These are phyloP conservation scores for Trametes polyzona DNA, from an alignment of 1,284 basidiomycete species.

Conservation along the genomic window DNA sequence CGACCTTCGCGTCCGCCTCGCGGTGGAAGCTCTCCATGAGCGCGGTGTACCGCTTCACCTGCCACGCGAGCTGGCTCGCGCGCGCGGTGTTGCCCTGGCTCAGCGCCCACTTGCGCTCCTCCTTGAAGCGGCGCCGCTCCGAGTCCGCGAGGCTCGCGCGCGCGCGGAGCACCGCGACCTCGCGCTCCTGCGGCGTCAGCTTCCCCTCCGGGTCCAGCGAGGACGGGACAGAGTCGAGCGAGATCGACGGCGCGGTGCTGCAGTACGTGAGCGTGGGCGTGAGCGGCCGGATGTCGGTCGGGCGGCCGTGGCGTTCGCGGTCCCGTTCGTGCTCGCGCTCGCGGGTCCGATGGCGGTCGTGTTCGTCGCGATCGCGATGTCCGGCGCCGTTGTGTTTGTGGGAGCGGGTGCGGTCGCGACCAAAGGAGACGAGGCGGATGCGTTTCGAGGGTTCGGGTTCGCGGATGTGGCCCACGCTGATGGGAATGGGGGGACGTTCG, in stretches of 20 bases:
- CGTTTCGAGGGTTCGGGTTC: conserved; percentile 31
- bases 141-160: conserved; percentile 79
- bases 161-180: conserved; percentile 70
- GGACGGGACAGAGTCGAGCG: conserved; percentile 55
- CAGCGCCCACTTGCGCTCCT: conserved; percentile 82
- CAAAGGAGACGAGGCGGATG: conserved; percentile 36
- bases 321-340: conserved; percentile 28
- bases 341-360: conserved; percentile 26
- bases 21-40: conserved; percentile 79
- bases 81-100: conserved; percentile 74
- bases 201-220: conserved; percentile 58
- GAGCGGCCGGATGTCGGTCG: conserved; percentile 32
- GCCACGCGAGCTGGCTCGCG: conserved; percentile 78
- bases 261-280: conserved; percentile 35
- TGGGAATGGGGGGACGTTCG: conserved; percentile 9
- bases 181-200: conserved; percentile 69
- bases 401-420: conserved; percentile 24
- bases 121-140: conserved; percentile 77
- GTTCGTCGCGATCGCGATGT: conserved; percentile 20
- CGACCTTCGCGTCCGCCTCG: conserved; percentile 73
- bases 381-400: conserved; percentile 18
- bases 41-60: conserved; percentile 76
- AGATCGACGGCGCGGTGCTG: conserved; percentile 38
- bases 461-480: conserved; percentile 14
- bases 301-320: conserved; percentile 27